These are phyloP conservation scores for Magnolia changhungtana DNA, from an alignment of 164 flowering plant species.

Conservation along the genomic window DNA sequence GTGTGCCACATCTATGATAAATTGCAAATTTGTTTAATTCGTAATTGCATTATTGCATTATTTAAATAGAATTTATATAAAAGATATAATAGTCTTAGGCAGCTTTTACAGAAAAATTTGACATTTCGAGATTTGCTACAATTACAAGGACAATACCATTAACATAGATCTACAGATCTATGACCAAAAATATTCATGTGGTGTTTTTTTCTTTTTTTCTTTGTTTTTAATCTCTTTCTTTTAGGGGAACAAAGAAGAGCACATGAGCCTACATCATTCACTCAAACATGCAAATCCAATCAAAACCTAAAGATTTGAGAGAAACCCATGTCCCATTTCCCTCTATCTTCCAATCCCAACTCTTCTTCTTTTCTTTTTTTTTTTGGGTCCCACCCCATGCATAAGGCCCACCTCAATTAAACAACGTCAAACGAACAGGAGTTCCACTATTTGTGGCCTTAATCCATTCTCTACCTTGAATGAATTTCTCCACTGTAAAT, in stretches of 20 bases:
- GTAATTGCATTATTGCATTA: not conserved
- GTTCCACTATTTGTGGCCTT: conserved; percentile 14
- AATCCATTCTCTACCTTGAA: conserved; percentile 38
- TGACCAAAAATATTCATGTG: not conserved
- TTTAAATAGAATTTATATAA: no score
- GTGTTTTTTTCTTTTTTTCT: not conserved
- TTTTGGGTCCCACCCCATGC: not conserved
- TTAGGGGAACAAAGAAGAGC: not conserved
- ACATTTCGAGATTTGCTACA: not conserved
- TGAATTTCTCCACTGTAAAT: conserved; percentile 35
- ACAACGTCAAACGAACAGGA: not conserved
- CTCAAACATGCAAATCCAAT: not conserved
- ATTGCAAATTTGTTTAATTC: no score
- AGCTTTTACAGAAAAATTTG: not conserved
- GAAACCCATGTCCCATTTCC: not conserved
- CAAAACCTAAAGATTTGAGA: not conserved
- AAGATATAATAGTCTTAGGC: not conserved
- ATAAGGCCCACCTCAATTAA: not conserved
- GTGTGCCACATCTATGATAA: no score
- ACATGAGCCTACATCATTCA: not conserved
- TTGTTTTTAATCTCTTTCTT: not conserved
- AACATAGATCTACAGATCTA: not conserved
- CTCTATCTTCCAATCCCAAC: not conserved
- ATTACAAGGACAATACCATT: not conserved
- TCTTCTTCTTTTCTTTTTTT: no score